Evolutionary conservation across 164 flowering plant species (phyloP), one percentile per base, ranked within the genome.

Genomic region (Berberis thunbergii): DNA sequence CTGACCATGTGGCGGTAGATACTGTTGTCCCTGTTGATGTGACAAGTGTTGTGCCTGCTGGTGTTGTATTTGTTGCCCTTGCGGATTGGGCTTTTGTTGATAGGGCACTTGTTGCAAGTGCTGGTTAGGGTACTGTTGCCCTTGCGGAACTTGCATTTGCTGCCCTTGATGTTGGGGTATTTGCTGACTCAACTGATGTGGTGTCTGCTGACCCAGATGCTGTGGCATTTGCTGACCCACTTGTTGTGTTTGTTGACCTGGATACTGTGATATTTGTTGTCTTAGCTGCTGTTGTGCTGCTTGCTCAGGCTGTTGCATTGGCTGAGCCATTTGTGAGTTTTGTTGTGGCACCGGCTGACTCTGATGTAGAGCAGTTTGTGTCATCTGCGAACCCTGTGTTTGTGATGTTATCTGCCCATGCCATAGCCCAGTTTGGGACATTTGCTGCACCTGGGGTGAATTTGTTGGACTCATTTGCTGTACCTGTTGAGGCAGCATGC

Each of bases 121-220:
- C 26, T 80, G 74, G 54, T 73, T 80, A 6, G 65, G 70, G 64
- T 67, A 60, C 55, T 73, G 26, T 26, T 26, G 64, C 4, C 72
- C 77, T 57, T 72, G 83, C 64, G 73, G 74, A 41, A 55, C 78
- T 39, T 74, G 61, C 52, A 55, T 41, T 49, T 75, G 82, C 50
- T 72, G 78, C 12, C 61, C 63, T 2, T 44, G 56, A 53, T 78
- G 79, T 26, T 71, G 78, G 7, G 74, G 69, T 56, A 66, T 26
- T 59, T 56, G 76, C 54, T 75, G 84, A 7, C 69, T 80, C 40
- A 73, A 73, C 39, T 71, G 86, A 43, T 78, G 84, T 11, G 63
- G 13, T 11, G 62, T 41, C 62, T 76, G 74, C 1, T 26, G 26
- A 26, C 26, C 26, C 26, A 26, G 26, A 26, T 26, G 26, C 26